These are phyloP conservation scores for Pseudovirgaria hyperparasitica DNA, from an alignment of 2,329 filamentous ascomycete genomes.

Conservation along the genomic window DNA sequence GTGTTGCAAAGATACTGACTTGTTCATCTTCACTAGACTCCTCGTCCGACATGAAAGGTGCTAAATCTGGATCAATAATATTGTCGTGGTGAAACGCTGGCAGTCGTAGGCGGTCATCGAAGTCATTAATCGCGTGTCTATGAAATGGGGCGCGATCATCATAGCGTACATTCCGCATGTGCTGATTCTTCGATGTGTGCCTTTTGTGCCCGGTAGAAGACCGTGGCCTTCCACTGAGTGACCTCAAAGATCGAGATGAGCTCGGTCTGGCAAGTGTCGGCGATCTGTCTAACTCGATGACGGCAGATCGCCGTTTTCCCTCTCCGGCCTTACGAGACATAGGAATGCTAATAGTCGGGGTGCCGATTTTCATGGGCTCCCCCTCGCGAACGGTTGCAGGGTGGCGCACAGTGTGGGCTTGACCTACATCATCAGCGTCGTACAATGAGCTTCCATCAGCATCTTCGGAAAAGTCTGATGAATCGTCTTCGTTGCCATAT, in stretches of 20 bases:
- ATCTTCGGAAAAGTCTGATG: slow-evolving; percentile 80
- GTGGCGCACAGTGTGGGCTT: slow-evolving; percentile 1
- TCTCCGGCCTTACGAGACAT: slow-evolving; percentile 55
- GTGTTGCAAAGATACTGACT: slow-evolving; percentile 66
- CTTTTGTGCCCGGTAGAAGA: slow-evolving; percentile 64
- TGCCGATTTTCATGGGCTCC: slow-evolving; percentile 28
- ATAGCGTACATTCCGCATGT: slow-evolving; percentile 63
- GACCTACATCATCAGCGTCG: slow-evolving; percentile 15
- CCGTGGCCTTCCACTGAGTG: slow-evolving; percentile 56
- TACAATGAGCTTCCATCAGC: slow-evolving; percentile 51
- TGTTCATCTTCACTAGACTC: slow-evolving; percentile 89
- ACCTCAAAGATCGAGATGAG: slow-evolving; percentile 80
- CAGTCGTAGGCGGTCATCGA: slow-evolving; percentile 51
- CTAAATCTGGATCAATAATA: slow-evolving; percentile 93
- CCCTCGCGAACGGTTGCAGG: slow-evolving; percentile 1
- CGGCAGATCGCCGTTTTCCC: slow-evolving; percentile 66
- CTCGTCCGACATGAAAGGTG: slow-evolving; percentile 88
- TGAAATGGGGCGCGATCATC: slow-evolving; percentile 86
- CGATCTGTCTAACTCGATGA: slow-evolving; percentile 75
- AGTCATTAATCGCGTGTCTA: slow-evolving; percentile 56
- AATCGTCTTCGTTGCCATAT: slow-evolving; percentile 77
- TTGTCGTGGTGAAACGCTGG: slow-evolving; percentile 97
- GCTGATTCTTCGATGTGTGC: slow-evolving; percentile 77
- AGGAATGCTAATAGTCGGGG: slow-evolving; percentile 53
- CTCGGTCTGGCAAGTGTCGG: slow-evolving; percentile 73